These are phyloP conservation scores for Phytophthora podocarpi DNA, from an alignment of 352 stramenopile species.

Conservation along the genomic window DNA sequence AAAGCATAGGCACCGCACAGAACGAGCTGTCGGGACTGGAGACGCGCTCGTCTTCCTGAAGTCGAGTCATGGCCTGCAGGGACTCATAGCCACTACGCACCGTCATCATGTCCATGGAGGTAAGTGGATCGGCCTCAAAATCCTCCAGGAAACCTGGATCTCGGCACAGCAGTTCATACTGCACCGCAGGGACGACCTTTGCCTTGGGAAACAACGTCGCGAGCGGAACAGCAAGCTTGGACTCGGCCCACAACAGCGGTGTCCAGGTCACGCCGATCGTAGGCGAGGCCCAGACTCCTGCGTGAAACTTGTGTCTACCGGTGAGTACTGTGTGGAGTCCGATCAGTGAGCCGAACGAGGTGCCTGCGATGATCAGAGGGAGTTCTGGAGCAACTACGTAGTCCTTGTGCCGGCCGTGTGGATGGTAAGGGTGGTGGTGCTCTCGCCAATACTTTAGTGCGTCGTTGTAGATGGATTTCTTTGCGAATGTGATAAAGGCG, in stretches of 20 bases:
- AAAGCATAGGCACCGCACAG: slow-evolving; percentile 32
- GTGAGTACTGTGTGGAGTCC: slow-evolving; percentile 59
- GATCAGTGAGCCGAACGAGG: slow-evolving; percentile 64
- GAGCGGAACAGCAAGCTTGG: slow-evolving; percentile 41
- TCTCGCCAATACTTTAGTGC: slow-evolving; percentile 34
- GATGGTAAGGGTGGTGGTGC: slow-evolving; percentile 35
- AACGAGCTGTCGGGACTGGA: slow-evolving; percentile 35
- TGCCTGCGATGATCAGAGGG: slow-evolving; percentile 53
- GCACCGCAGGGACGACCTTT: slow-evolving; percentile 54
- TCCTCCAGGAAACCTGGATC: slow-evolving; percentile 47
- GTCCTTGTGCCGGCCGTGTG: slow-evolving; percentile 19
- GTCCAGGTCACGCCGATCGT: slow-evolving; percentile 57
- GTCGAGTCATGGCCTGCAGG: slow-evolving; percentile 34
- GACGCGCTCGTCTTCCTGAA: slow-evolving; percentile 39
- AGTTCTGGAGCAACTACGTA: slow-evolving; percentile 14
- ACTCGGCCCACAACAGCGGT: slow-evolving; percentile 44
- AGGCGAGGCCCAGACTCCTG: slow-evolving; percentile 54
- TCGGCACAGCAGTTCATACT: slow-evolving; percentile 40
- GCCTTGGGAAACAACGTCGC: slow-evolving; percentile 38
- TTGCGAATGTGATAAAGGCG: slow-evolving; percentile 40
- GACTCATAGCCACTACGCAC: slow-evolving; percentile 36
- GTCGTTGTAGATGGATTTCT: slow-evolving; percentile 26
- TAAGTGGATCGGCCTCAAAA: slow-evolving; percentile 55
- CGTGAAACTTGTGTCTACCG: slow-evolving; percentile 50
- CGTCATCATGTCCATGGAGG: slow-evolving; percentile 50